Evolutionary conservation across 352 stramenopile genomes (phyloP).

Genomic region (Blastocystis sp.): DNA sequence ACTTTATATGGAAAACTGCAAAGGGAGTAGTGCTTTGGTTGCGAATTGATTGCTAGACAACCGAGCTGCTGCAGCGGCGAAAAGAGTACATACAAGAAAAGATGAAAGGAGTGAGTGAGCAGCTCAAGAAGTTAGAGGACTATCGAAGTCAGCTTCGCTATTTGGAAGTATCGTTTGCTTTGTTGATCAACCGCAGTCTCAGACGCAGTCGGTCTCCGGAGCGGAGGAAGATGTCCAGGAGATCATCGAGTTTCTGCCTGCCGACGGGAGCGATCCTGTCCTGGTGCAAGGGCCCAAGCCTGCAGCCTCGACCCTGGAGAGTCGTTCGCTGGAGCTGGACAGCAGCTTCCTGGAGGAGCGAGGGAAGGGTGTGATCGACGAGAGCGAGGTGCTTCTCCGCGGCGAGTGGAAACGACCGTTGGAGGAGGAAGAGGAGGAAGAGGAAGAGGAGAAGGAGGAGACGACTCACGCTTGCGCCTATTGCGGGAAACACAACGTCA

Average conservation of each 20-base stretch:
- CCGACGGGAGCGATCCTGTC: not conserved
- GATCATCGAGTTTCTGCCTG: constrained; percentile 52
- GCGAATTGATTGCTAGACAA: not conserved
- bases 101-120: constrained; percentile 14
- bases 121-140: constrained; percentile 16
- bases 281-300: not conserved
- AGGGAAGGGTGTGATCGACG: constrained; percentile 45
- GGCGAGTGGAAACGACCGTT: constrained; percentile 32
- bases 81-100: constrained; percentile 39
- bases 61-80: constrained; percentile 15
- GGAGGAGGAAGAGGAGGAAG: constrained; percentile 28
- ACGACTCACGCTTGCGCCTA: not conserved
- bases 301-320: not conserved
- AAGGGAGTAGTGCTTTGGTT: not conserved
- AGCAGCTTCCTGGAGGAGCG: constrained; percentile 11
- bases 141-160: constrained; percentile 19
- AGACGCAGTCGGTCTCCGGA: not conserved
- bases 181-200: not conserved
- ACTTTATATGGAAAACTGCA: constrained; percentile 48
- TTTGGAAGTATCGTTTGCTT: not conserved
- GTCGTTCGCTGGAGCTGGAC: constrained; percentile 2
- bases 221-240: constrained; percentile 13
- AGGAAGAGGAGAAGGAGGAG: not conserved
- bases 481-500: constrained; percentile 34
- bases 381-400: constrained; percentile 42